Conservation (phyloP, 1,139 yeast species). For the Eremothecium gossypii region DNA sequence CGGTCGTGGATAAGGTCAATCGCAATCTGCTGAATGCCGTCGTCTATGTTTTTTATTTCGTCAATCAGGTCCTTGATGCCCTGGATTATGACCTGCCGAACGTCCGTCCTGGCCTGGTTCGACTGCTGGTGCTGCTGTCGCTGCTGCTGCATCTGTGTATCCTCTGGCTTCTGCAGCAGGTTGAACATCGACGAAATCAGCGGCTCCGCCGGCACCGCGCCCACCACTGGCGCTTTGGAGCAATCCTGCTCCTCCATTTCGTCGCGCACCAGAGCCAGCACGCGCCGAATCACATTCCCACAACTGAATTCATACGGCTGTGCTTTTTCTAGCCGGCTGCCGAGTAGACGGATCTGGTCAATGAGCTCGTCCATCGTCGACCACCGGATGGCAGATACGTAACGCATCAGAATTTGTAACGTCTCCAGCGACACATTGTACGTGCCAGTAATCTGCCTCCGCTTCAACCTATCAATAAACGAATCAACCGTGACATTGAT, state of each 20-base stretch:
- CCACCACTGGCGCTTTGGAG: slow-evolving; percentile 15
- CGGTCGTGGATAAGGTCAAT: slow-evolving; percentile 91
- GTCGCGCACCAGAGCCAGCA: slow-evolving; percentile 78
- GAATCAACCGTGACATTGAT: slow-evolving; percentile 33
- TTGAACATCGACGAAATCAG: slow-evolving; percentile 85
- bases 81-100: slow-evolving; percentile 83
- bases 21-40: slow-evolving; percentile 82
- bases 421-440: slow-evolving; percentile 77
- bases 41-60: slow-evolving; percentile 83
- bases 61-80: slow-evolving; percentile 90
- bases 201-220: slow-evolving; percentile 36
- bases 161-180: slow-evolving; percentile 50
- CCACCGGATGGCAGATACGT: slow-evolving; percentile 88
- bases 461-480: slow-evolving; percentile 32
- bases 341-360: slow-evolving; percentile 56
- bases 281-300: slow-evolving; percentile 87
- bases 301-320: slow-evolving; percentile 76
- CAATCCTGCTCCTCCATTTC: slow-evolving; percentile 53
- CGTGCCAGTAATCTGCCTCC: slow-evolving; percentile 36
- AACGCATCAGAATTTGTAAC: slow-evolving; percentile 78
- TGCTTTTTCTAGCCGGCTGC: slow-evolving; percentile 48
- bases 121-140: slow-evolving; percentile 10
- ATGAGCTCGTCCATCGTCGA: slow-evolving; percentile 64
- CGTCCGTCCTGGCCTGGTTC: slow-evolving; percentile 37
- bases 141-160: slow-evolving; percentile 19